Base-by-base conservation (phyloP, 192 early-diverging fungal genomes). In the Mortierella alpina region DNA sequence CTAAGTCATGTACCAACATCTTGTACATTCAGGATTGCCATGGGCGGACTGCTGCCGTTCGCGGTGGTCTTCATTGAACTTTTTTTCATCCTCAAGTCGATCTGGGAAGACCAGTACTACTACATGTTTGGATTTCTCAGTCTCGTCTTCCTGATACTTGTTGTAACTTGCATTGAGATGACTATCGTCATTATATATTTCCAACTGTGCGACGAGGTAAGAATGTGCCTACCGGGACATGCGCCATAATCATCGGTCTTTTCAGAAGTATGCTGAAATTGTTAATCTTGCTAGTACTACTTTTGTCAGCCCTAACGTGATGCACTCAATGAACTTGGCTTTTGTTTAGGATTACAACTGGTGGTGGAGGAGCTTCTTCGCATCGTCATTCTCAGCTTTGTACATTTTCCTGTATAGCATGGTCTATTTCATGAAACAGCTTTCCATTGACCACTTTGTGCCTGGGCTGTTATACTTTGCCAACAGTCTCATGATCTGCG, bases 351-450 rank as follows among this genome's bases (percentile, higher is more conserved):
- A 96, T 66, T 95, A 94, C 76, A 86, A 87, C 56, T 96, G 96
- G 94, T 97, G 96, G 96, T 99, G 97, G 97, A 82, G 92, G 52
- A 89, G 94, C 7, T 97, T 96, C 84, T 86, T 92, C 17, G 90
- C 93, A 7, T 88, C 90, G 9, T 95, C 87, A 11, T 90, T 91
- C 57, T 94, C 90, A 11, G 88, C 91, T 8, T 51, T 92, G 61
- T 97, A 96, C 83, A 90, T 96, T 44, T 94, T 95, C 73, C 75
- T 91, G 48, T 96, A 97, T 84, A 84, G 92, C 53, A 85, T 94
- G 66, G 77, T 88, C 54, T 97, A 93, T 75, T 92, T 91, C 82
- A 84, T 86, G 23, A 93, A 88, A 11, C 83, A 87, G 31, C 82
- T 97, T 15, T 86, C 85, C 10, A 88, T 92, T 10, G 70, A 79